These are phyloP conservation scores for Gossypium thurberi DNA, from an alignment of 345 rosid species.

Conservation along the genomic window DNA sequence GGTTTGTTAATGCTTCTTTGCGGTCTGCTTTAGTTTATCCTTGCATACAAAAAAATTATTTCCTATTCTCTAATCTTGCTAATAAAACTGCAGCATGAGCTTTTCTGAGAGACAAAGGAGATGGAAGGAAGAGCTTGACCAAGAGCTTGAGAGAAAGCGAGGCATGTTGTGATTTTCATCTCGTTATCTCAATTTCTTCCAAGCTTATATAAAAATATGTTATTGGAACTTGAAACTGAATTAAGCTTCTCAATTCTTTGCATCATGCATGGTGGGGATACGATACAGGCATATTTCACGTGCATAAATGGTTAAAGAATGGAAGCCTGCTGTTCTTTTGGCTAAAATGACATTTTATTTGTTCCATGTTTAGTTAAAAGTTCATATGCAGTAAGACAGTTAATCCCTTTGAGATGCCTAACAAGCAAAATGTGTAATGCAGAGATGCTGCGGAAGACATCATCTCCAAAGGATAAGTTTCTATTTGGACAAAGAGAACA, in stretches of 20 bases:
- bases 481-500: slow-evolving; percentile 45
- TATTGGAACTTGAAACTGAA: too few relatives aligned
- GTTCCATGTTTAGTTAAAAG: neutral
- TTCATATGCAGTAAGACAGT: neutral
- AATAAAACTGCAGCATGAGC: slow-evolving; percentile 33
- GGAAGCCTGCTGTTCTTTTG: too few relatives aligned
- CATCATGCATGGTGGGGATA: neutral
- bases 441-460: slow-evolving; percentile 70
- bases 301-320: too few relatives aligned
- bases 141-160: slow-evolving; percentile 71
- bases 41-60: neutral
- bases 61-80: slow-evolving; percentile 1
- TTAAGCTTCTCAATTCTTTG: too few relatives aligned
- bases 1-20: slow-evolving; percentile 33
- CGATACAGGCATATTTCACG: too few relatives aligned
- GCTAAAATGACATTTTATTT: neutral
- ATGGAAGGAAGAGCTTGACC: slow-evolving; percentile 87
- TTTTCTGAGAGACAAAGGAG: slow-evolving; percentile 58
- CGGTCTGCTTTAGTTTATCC: slow-evolving; percentile 7
- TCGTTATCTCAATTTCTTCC: neutral
- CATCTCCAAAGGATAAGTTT: slow-evolving; percentile 47
- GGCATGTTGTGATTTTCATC: slow-evolving; percentile 29
- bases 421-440: slow-evolving; percentile 27
- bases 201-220: too few relatives aligned
- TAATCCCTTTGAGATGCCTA: neutral